Evolutionary conservation across 305 asterid genomes (phyloP).

Genomic region (Fraxinus baroniana): DNA sequence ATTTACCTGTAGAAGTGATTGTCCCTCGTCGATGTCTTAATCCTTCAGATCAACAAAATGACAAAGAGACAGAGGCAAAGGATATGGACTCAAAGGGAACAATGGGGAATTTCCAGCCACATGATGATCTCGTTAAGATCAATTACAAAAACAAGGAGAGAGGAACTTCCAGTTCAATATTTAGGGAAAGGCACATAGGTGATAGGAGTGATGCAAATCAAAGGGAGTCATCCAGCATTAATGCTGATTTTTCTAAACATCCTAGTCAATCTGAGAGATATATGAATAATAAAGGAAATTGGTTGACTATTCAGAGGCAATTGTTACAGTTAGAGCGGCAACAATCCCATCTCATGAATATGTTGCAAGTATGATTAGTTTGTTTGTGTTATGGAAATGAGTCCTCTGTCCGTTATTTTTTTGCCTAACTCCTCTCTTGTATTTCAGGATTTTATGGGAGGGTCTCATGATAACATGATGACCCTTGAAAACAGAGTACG

Average conservation of each 20-base stretch:
- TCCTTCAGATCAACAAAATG: constrained; percentile 53
- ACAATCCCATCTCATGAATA: constrained; percentile 91
- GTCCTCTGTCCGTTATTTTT: constrained; percentile 25
- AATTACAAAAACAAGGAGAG: constrained; percentile 42
- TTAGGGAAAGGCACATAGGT: constrained; percentile 38
- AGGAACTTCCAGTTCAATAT: constrained; percentile 37
- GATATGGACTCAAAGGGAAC: constrained; percentile 48
- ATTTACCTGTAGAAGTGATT: constrained; percentile 92
- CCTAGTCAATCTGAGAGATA: constrained; percentile 67
- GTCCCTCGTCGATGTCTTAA: constrained; percentile 76
- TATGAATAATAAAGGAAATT: constrained; percentile 72
- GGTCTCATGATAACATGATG: constrained; percentile 94
- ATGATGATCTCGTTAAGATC: constrained; percentile 30
- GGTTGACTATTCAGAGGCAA: constrained; percentile 95
- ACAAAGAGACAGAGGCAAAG: constrained; percentile 54
- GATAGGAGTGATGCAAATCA: constrained; percentile 51
- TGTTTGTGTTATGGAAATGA: constrained; percentile 7
- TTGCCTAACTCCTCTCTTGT: constrained; percentile 25
- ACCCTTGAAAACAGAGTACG: constrained; percentile 94
- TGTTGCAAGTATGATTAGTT: constrained; percentile 72
- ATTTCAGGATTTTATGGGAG: constrained; percentile 92
- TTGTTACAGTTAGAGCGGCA: constrained; percentile 87
- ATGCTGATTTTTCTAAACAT: constrained; percentile 53
- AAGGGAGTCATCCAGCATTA: constrained; percentile 51
- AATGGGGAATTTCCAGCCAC: constrained; percentile 44